phyloP scores from a whole-genome alignment of 2,329 filamentous ascomycete genomes.

The Saccharata proteae region DNA sequence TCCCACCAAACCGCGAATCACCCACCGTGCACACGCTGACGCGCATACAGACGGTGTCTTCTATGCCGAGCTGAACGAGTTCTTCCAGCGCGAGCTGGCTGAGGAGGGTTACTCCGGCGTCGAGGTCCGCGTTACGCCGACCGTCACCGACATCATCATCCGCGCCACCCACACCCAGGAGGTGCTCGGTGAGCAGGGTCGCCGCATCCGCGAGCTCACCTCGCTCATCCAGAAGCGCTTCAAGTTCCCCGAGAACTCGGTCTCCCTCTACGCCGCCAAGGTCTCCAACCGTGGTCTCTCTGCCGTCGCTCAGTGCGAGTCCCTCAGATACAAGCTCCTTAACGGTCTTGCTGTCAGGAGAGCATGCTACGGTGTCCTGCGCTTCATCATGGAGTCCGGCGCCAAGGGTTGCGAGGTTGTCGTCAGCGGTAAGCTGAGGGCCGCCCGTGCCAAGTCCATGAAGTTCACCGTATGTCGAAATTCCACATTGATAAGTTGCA shows the following conservation, averaged over 20 bases:
- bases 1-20: slow-evolving; percentile 9
- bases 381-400: slow-evolving; percentile 99
- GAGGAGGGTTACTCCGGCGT: slow-evolving; percentile 99
- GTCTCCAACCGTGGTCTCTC: slow-evolving; percentile 99
- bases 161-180: slow-evolving; percentile 99
- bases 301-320: slow-evolving; percentile 99
- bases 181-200: slow-evolving; percentile 98
- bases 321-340: slow-evolving; percentile 99
- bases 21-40: slow-evolving; percentile 9
- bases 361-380: slow-evolving; percentile 99
- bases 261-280: slow-evolving; percentile 99
- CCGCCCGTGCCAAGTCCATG: slow-evolving; percentile 99
- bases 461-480: slow-evolving; percentile 79
- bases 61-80: slow-evolving; percentile 99
- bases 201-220: slow-evolving; percentile 99
- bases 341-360: slow-evolving; percentile 98
- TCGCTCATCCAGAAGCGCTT: slow-evolving; percentile 99
- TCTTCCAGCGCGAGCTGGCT: slow-evolving; percentile 99
- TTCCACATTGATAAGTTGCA: not conserved
- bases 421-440: slow-evolving; percentile 96
- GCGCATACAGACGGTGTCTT: slow-evolving; percentile 88
- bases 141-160: slow-evolving; percentile 99
- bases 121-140: slow-evolving; percentile 98
- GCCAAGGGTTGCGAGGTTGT: slow-evolving; percentile 99
- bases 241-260: slow-evolving; percentile 99